Conservation (phyloP, 495 filamentous ascomycete species). For the Aspergillus sparsus region DNA sequence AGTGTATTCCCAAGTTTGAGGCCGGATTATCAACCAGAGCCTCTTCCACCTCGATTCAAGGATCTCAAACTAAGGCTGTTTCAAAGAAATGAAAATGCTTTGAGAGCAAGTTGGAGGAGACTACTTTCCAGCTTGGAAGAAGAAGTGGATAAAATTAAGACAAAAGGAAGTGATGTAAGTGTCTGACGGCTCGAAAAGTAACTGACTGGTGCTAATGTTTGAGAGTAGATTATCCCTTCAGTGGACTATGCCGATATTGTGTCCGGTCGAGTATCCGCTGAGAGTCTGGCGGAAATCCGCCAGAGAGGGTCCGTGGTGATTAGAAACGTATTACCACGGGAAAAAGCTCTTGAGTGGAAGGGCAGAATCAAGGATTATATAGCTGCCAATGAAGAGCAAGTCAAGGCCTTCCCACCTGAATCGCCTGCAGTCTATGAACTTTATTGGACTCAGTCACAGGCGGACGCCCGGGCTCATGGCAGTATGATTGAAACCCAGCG, state of each 20-base stretch:
- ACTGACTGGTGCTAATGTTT: conserved; percentile 5
- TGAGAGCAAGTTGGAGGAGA: conserved; percentile 69
- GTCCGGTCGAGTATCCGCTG: conserved; percentile 44
- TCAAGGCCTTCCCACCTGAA: conserved; percentile 56
- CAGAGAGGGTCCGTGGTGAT: conserved; percentile 66
- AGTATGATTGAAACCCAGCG: conserved; percentile 67
- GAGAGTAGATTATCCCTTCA: conserved; percentile 56
- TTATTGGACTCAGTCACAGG: conserved; percentile 82
- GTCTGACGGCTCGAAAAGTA: neutral
- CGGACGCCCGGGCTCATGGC: conserved; percentile 70
- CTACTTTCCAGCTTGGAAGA: conserved; percentile 61
- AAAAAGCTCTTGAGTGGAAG: conserved; percentile 55
- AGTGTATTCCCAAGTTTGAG: conserved; percentile 77
- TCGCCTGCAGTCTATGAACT: conserved; percentile 82
- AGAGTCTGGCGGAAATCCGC: conserved; percentile 53
- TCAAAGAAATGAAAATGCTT: conserved; percentile 57
- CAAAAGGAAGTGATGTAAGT: conserved; percentile 53
- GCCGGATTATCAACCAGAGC: conserved; percentile 62
- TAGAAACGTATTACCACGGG: conserved; percentile 60
- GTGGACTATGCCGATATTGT: conserved; percentile 58
- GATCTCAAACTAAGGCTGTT: conserved; percentile 71
- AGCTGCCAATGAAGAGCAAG: conserved; percentile 50
- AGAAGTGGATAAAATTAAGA: conserved; percentile 46
- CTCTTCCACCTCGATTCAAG: conserved; percentile 71
- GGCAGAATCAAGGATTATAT: conserved; percentile 59